Base-by-base conservation (phyloP, 2,329 filamentous ascomycete species). In the Xylaria sp. region DNA sequence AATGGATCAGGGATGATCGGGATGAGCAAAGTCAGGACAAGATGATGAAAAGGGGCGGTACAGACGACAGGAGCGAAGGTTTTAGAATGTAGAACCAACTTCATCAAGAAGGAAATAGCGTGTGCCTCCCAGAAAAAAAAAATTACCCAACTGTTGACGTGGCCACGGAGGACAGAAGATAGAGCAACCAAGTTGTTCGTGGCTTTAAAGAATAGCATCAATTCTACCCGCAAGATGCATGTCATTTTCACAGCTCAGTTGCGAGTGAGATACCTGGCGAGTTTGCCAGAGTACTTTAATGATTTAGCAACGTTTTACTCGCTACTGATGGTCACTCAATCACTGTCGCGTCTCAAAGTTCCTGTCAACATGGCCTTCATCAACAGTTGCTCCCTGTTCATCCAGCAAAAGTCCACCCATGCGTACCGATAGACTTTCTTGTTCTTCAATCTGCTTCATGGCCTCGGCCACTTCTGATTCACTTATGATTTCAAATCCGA, bases 401-500 rank as follows among this genome's bases (percentile, higher is more conserved):
- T 5, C 10, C 20, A 51, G 48, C 10, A 20, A 25, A 20, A 51
- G 20, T 51, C 23, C 20, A 9, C 48, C 8, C 9, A 51, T n/a
- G 7, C 13, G 20, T 13, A 15, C 23, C 8, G 13, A 10, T 15
- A 51, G 9, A 28, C 13, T 15, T 13, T 23, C 46, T 34, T n/a
- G 44, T 23, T 60, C 57, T 28, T 15, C 28, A 20, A 13, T 55
- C 34, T 44, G 31, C 62, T 65, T 25, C 3, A 56, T 28, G 31
- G 13, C 52, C 20, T 58, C 54, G 13, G 44, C 56, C 8, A 37
- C 41, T 46, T 69, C 62, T 5, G 25, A 51, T 0, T 12, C n/a
- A 55, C 58, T 31, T 44, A 69, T 51, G 3, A 69, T 18, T 28
- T 69, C 67, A 34, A 69, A 69, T 8, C 54, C 63, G 28, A 65